Percentiles rank a stretch among this genome's conserved stretches.
Evolutionary conservation across 108 stramenopile species (phyloP).

Genomic region (Chaetoceros tenuissimus): DNA sequence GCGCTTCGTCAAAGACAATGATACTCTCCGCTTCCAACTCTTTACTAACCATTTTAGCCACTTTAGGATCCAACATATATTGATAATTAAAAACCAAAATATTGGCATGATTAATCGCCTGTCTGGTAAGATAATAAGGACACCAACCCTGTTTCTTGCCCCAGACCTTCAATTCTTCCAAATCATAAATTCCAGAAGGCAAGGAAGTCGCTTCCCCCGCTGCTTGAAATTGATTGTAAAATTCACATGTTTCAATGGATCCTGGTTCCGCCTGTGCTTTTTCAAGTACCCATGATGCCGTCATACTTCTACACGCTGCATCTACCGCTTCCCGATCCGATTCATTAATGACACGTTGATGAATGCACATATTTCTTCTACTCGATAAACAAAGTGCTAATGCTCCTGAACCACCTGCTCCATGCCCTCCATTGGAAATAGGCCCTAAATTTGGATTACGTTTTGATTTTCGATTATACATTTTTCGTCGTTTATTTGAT

Average conservation of each 20-base stretch:
- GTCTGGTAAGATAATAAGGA: conserved; percentile 96
- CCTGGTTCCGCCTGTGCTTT: conserved; percentile 56
- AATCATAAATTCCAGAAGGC: conserved; percentile 92
- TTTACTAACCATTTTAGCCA: conserved; percentile 84
- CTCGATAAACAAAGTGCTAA: conserved; percentile 95
- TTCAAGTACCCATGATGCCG: conserved; percentile 94
- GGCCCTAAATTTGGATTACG: conserved; percentile 52
- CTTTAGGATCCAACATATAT: conserved; percentile 99
- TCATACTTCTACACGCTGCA: conserved; percentile 93
- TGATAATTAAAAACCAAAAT: conserved; percentile 99
- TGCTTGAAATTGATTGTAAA: conserved; percentile 86
- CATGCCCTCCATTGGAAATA: conserved; percentile 25
- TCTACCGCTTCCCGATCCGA: conserved; percentile 97
- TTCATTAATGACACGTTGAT: conserved; percentile 89
- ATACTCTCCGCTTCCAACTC: conserved; percentile 96
- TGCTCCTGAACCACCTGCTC: conserved; percentile 72
- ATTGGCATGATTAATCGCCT: conserved; percentile 95
- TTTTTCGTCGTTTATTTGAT: conserved; percentile 28
- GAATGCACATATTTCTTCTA: conserved; percentile 97
- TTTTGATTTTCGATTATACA: conserved; percentile 13
- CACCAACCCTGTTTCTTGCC: conserved; percentile 91
- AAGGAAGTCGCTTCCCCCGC: conserved; percentile 81
- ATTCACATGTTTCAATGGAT: conserved; percentile 82
- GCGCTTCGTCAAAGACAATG: conserved; percentile 99
- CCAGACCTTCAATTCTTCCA: conserved; percentile 89